These are phyloP conservation scores for Colletotrichum cereale DNA, from an alignment of 2,329 filamentous ascomycete species.

Conservation along the genomic window DNA sequence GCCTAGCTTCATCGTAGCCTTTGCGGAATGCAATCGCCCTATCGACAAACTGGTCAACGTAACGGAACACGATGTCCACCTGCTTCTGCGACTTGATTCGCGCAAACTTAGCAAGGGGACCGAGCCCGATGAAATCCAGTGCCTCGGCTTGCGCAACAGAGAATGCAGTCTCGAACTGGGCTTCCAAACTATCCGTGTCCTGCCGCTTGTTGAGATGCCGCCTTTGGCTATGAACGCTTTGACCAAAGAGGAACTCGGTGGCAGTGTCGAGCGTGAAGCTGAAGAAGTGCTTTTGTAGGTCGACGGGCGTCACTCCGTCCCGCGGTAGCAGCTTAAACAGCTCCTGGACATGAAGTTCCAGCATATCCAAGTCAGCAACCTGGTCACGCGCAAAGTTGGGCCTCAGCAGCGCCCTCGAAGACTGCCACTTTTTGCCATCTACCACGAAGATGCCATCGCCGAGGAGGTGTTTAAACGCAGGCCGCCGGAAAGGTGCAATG, in stretches of 20 bases:
- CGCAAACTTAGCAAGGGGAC: neutral
- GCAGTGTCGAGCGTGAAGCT: neutral
- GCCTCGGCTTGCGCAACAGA: neutral
- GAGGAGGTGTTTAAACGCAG: neutral
- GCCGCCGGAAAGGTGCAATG: neutral
- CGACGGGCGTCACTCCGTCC: neutral
- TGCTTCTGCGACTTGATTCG: neutral
- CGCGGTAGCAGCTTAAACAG: neutral
- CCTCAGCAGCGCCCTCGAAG: neutral
- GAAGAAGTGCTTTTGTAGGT: neutral
- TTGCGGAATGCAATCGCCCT: neutral
- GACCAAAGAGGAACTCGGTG: neutral
- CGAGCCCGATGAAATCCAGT: neutral
- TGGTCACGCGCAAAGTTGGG: neutral
- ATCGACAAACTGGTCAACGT: neutral
- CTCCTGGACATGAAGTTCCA: neutral
- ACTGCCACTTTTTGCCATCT: neutral
- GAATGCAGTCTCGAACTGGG: neutral
- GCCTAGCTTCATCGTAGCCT: neutral
- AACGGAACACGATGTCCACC: neutral
- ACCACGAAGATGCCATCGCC: neutral
- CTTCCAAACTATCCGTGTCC: neutral
- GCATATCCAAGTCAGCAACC: neutral
- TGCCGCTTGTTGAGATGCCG: neutral
- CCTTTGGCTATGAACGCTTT: neutral